These are phyloP conservation scores for Histomonas meleagridis DNA, from an alignment of 208 protist genomes.

Conservation along the genomic window DNA sequence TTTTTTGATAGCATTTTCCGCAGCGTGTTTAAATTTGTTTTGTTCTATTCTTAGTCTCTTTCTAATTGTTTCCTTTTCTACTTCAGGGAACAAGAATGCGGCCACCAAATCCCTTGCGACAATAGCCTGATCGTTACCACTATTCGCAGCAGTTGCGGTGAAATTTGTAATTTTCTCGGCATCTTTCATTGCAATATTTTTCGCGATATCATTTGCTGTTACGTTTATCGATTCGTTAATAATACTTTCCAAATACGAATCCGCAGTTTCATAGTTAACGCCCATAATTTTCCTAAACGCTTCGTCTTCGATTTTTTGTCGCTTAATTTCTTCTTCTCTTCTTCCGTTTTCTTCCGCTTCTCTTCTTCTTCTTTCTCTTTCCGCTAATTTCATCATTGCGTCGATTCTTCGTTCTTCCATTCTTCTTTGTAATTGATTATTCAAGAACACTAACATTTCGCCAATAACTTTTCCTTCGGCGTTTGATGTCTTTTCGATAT, in stretches of 20 bases:
- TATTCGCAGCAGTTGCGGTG: conserved; percentile 5
- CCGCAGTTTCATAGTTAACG: conserved; percentile 9
- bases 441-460: conserved; percentile 12
- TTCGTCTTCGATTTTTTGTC: conserved; percentile 15
- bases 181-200: neutral
- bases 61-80: conserved; percentile 11
- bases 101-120: neutral
- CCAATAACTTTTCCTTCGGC: neutral
- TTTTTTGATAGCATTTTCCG: neutral
- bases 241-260: conserved; percentile 26
- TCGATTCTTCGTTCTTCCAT: neutral
- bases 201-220: neutral
- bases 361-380: conserved; percentile 21
- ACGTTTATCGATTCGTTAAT: neutral
- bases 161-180: conserved; percentile 33
- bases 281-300: conserved; percentile 20
- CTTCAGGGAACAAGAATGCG: conserved; percentile 33
- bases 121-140: neutral
- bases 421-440: neutral
- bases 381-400: conserved; percentile 19
- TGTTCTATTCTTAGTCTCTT: conserved; percentile 28
- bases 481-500: neutral
- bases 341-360: conserved; percentile 29
- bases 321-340: conserved; percentile 33
- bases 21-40: neutral